Evolutionary conservation across 306 rosid genomes (phyloP).

Genomic region (Canavalia ensiformis): DNA sequence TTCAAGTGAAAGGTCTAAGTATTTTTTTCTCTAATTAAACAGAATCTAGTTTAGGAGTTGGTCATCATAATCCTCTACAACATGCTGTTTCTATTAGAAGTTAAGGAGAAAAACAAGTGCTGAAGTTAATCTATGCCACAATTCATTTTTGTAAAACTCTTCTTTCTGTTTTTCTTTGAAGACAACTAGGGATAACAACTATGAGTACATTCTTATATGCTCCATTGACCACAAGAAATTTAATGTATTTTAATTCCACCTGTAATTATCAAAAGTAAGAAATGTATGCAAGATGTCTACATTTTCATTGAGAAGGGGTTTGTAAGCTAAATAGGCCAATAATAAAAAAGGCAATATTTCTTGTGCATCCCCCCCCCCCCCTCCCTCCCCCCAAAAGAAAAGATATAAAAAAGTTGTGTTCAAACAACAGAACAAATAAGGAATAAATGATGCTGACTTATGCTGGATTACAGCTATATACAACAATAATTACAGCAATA

Average conservation of each 20-base stretch:
- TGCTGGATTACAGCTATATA: not conserved
- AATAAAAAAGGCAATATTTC: not conserved
- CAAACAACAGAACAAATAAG: not conserved
- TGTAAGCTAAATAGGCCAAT: slow-evolving; percentile 1
- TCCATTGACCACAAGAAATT: not conserved
- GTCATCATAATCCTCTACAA: not conserved
- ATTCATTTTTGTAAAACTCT: not conserved
- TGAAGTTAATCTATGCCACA: not conserved
- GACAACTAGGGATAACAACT: not conserved
- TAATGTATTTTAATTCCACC: not conserved
- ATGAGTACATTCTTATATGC: not conserved
- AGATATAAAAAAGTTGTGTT: not conserved
- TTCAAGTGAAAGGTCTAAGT: not conserved
- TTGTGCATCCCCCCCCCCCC: too few relatives aligned
- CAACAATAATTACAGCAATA: slow-evolving; percentile 4
- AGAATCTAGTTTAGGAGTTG: not conserved
- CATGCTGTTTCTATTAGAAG: not conserved
- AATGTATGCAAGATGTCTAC: not conserved
- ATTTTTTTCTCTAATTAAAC: not conserved
- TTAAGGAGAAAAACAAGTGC: not conserved
- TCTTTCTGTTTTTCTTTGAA: not conserved
- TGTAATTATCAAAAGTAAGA: not conserved
- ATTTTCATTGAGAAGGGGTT: not conserved
- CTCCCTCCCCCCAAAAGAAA: not conserved
- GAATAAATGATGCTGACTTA: not conserved